phyloP scores from a whole-genome alignment of 345 rosid genomes.

The Pistacia vera region DNA sequence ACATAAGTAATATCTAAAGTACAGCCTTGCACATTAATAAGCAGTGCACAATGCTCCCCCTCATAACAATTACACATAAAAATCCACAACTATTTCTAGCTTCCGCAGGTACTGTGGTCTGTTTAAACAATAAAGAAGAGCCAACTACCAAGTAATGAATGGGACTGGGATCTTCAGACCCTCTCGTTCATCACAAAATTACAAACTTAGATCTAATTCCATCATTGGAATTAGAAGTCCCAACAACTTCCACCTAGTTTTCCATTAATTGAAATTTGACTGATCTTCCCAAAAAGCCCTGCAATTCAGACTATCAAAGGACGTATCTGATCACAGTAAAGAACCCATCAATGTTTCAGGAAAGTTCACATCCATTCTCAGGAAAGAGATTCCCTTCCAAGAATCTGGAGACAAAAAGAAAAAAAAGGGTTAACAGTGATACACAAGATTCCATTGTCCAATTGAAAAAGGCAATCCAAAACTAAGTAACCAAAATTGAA shows the following conservation, averaged over 20 bases:
- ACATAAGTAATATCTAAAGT: no score
- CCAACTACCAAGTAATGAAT: neutral
- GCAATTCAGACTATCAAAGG: neutral
- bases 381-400: slow-evolving; percentile 11
- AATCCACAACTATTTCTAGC: slow-evolving; percentile 13
- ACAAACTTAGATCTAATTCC: neutral
- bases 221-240: neutral
- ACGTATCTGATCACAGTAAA: slow-evolving; percentile 3
- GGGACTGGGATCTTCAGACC: neutral
- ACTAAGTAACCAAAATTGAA: neutral
- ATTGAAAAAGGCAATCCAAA: no score
- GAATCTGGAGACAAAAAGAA: neutral
- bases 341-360: neutral
- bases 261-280: slow-evolving; percentile 13
- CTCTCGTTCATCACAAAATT: slow-evolving; percentile 8
- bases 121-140: slow-evolving; percentile 6
- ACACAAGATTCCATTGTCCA: neutral
- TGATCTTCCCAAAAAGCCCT: slow-evolving; percentile 7
- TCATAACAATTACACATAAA: neutral
- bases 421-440: neutral
- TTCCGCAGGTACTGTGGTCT: slow-evolving; percentile 1
- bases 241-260: slow-evolving; percentile 13
- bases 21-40: no score
- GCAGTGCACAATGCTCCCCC: no score
- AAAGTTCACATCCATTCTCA: slow-evolving; percentile 7